phyloP scores from a whole-genome alignment of 2,329 filamentous ascomycete genomes.

The Pseudocercospora cruenta region DNA sequence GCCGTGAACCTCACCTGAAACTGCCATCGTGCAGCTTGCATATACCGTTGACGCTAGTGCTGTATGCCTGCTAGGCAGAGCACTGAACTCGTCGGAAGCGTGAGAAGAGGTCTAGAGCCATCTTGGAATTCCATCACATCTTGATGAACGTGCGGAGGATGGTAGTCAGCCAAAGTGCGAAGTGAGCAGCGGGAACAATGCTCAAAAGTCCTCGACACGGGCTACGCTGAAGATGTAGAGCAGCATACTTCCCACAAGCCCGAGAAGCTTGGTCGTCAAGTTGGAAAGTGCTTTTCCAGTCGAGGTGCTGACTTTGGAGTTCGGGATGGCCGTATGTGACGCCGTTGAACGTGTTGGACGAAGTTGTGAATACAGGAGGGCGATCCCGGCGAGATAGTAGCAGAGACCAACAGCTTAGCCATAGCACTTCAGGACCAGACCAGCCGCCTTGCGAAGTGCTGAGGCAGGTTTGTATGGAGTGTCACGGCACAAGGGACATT shows the following conservation, averaged over 20 bases:
- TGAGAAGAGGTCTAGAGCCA: not conserved
- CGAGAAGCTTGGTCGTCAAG: not conserved
- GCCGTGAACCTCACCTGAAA: not conserved
- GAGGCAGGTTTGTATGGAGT: too few species aligned
- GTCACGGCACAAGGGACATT: too few species aligned
- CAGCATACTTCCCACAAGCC: too few species aligned
- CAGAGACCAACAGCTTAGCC: not conserved
- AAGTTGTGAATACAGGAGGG: not conserved
- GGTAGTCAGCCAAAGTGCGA: not conserved
- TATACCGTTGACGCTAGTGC: slow-evolving; percentile 7
- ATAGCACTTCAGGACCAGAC: not conserved
- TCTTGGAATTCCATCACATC: not conserved
- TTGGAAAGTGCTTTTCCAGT: not conserved
- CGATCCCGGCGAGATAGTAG: not conserved
- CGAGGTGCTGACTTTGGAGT: not conserved
- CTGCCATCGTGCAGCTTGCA: not conserved
- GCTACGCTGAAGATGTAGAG: not conserved
- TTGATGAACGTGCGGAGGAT: not conserved
- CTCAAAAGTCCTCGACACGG: not conserved
- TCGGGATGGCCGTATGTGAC: too few species aligned
- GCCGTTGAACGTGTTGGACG: too few species aligned
- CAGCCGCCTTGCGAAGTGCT: too few species aligned
- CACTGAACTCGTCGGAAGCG: not conserved
- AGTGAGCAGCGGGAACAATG: not conserved
- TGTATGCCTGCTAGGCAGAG: not conserved